Evolutionary conservation across 163 green algal genomes (phyloP).

Genomic region (Picocystis sp.): DNA sequence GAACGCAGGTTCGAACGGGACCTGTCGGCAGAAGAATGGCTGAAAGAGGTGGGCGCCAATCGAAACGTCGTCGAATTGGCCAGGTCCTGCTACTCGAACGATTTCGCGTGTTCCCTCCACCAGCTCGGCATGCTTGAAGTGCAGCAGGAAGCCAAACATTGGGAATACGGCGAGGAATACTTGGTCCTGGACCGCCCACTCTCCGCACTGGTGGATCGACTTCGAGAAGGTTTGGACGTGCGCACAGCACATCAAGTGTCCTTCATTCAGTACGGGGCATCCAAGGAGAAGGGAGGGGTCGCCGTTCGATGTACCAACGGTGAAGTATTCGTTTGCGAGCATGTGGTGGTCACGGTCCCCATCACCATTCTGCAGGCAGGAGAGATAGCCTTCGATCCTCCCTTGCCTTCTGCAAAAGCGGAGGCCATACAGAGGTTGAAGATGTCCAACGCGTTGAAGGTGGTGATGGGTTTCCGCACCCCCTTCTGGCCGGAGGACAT

Average conservation of each 20-base stretch:
- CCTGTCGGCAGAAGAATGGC: conserved; percentile 32
- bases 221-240: conserved; percentile 21
- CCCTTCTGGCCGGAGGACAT: conserved; percentile 54
- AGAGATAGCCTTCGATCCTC: conserved; percentile 37
- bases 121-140: conserved; percentile 56
- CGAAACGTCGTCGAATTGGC: conserved; percentile 16
- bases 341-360: conserved; percentile 34
- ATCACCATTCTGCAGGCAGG: conserved; percentile 24
- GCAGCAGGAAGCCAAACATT: conserved; percentile 49
- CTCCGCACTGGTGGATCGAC: conserved; percentile 22
- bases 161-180: conserved; percentile 61
- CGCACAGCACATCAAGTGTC: conserved; percentile 8
- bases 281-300: conserved; percentile 5
- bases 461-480: conserved; percentile 41
- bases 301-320: conserved; percentile 20
- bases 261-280: conserved; percentile 6
- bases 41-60: conserved; percentile 32
- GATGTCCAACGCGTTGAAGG: conserved; percentile 49
- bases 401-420: conserved; percentile 39
- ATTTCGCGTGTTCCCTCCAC: conserved; percentile 51
- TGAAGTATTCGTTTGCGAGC: conserved; percentile 13
- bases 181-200: conserved; percentile 49
- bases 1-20: conserved; percentile 25
- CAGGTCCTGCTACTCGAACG: conserved; percentile 67
- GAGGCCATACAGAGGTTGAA: conserved; percentile 35